Conservation (phyloP, 1,284 basidiomycete genomes). For the Sporisorium iseilematis-ciliati region DNA sequence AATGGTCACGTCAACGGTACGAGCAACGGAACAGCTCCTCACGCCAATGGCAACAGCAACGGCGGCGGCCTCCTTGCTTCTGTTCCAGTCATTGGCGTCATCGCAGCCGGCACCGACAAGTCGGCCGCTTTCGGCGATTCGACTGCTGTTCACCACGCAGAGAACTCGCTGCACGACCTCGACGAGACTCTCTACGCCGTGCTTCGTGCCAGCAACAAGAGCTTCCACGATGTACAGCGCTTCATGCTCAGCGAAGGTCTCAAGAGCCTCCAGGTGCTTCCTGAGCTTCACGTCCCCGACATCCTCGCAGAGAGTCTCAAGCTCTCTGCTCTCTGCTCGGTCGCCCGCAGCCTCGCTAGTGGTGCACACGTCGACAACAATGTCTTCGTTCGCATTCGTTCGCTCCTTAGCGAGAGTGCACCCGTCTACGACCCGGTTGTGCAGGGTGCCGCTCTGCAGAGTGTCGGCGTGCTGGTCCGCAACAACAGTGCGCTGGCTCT, state of each 20-base stretch:
- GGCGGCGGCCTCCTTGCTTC: slow-evolving; percentile 24
- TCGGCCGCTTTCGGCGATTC: slow-evolving; percentile 47
- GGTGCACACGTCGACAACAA: slow-evolving; percentile 73
- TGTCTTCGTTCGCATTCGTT: slow-evolving; percentile 79
- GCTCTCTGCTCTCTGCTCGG: slow-evolving; percentile 85
- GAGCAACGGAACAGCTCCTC: slow-evolving; percentile 15
- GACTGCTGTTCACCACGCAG: slow-evolving; percentile 67
- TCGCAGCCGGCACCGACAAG: slow-evolving; percentile 13
- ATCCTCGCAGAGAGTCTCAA: slow-evolving; percentile 75
- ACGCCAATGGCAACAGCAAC: slow-evolving; percentile 13
- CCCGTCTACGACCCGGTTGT: slow-evolving; percentile 83
- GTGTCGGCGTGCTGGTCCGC: slow-evolving; percentile 82
- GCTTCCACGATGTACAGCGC: slow-evolving; percentile 64
- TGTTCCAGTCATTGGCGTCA: too few relatives aligned
- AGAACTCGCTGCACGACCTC: slow-evolving; percentile 66
- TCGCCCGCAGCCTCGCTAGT: slow-evolving; percentile 76
- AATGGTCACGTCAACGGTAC: slow-evolving; percentile 16
- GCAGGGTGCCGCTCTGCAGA: slow-evolving; percentile 86
- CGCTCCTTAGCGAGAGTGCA: slow-evolving; percentile 83
- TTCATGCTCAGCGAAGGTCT: slow-evolving; percentile 61
- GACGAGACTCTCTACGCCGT: slow-evolving; percentile 48
- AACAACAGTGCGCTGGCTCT: slow-evolving; percentile 85
- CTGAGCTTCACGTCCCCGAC: slow-evolving; percentile 58
- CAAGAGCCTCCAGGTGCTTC: slow-evolving; percentile 50
- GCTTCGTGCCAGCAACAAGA: slow-evolving; percentile 60